A percentile compares a stretch with the other conserved stretches of the same genome.
phyloP scores from a whole-genome alignment of 768 basidiomycete species.

The Rhodotorula taiwanensis region DNA sequence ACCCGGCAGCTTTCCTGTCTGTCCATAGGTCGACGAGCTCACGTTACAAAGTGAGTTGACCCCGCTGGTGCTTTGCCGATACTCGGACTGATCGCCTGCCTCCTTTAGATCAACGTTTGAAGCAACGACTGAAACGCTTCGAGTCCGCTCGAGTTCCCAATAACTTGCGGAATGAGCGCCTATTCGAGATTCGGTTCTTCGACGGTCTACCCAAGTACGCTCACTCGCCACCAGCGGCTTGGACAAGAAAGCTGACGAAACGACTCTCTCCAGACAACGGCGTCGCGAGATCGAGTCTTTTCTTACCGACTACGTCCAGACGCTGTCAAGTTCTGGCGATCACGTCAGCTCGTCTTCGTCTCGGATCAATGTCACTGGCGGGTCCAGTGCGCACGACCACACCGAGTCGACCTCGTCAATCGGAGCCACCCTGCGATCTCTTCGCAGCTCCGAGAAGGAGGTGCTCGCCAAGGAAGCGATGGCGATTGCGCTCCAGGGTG shows the following conservation, averaged over 20 bases:
- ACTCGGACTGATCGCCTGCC: neutral
- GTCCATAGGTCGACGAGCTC: conserved; percentile 31
- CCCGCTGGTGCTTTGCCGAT: neutral
- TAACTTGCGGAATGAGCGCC: conserved; percentile 14
- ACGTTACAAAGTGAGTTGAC: conserved; percentile 13
- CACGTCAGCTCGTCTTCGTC: conserved; percentile 3
- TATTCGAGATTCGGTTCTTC: conserved; percentile 31
- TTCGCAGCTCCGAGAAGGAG: conserved; percentile 27
- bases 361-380: neutral
- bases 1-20: too few relatives aligned
- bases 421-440: conserved; percentile 13
- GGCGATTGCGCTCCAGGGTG: neutral
- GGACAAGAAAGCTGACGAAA: neutral
- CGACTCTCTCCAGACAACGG: neutral
- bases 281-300: conserved; percentile 29
- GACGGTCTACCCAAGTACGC: conserved; percentile 23
- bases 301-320: conserved; percentile 25
- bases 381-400: neutral
- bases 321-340: neutral
- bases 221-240: neutral
- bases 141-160: conserved; percentile 11
- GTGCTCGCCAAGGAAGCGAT: neutral
- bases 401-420: conserved; percentile 17
- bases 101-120: conserved; percentile 14
- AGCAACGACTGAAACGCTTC: conserved; percentile 9